Conservation (phyloP, 148 eudicot species). For the Bassia scoparia region DNA sequence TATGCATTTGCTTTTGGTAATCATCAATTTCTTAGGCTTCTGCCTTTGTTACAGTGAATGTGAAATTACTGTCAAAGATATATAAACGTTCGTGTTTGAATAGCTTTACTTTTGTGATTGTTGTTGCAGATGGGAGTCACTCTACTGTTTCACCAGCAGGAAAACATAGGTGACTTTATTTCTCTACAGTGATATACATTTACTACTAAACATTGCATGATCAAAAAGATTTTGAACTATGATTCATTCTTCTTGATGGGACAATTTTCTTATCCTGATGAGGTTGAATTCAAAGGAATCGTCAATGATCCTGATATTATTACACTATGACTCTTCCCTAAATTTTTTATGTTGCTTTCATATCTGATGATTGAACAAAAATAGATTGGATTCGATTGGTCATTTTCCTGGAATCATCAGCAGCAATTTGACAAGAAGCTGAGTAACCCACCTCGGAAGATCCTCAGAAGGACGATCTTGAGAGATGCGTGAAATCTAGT, state of each 20-base stretch:
- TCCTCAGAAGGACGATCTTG: constrained; percentile 31
- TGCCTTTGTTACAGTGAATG: constrained; percentile 9
- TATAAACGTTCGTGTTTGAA: neutral
- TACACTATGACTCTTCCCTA: neutral
- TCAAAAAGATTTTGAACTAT: no score
- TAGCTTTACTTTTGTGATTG: constrained; percentile 10
- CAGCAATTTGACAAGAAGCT: constrained; percentile 72
- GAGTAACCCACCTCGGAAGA: constrained; percentile 33
- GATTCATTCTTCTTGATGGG: no score
- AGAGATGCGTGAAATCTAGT: constrained; percentile 43
- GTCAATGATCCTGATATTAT: neutral
- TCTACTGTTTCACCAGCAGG: constrained; percentile 74
- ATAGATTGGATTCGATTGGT: constrained; percentile 94
- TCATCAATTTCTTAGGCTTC: neutral
- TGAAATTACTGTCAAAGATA: neutral
- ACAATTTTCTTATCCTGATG: no score
- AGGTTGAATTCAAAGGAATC: neutral
- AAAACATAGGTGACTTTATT: constrained; percentile 66
- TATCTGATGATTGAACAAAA: constrained; percentile 4
- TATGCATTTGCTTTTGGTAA: constrained; percentile 76
- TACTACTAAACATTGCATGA: neutral
- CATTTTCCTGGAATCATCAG: constrained; percentile 65
- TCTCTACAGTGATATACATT: neutral
- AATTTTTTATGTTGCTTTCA: neutral
- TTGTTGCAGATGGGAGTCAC: constrained; percentile 78